Evolutionary conservation across 257 asterid genomes (phyloP).

Genomic region (Salvia splendens): DNA sequence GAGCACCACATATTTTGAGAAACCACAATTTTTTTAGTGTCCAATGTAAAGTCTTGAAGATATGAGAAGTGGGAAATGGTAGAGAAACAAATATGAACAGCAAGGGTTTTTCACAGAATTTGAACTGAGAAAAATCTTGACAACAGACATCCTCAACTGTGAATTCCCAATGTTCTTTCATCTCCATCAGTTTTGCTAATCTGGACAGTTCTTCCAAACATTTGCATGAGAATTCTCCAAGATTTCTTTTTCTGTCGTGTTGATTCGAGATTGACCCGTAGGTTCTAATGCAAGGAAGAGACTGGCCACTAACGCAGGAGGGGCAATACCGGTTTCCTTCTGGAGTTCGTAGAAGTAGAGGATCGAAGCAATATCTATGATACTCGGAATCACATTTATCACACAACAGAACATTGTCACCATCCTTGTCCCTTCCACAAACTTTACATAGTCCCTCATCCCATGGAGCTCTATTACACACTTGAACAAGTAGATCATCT

Average conservation of each 20-base stretch:
- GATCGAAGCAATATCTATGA: conserved; percentile 90
- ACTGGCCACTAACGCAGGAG: conserved; percentile 64
- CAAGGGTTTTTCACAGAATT: no score
- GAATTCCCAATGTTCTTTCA: conserved; percentile 79
- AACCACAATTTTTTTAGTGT: no score
- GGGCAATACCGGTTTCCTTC: conserved; percentile 97
- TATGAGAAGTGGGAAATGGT: no score
- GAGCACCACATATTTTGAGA: no score
- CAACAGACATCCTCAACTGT: conserved; percentile 72
- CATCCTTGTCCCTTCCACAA: conserved; percentile 95
- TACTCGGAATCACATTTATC: conserved; percentile 90
- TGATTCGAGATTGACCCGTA: conserved; percentile 28
- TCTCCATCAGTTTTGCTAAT: conserved; percentile 65
- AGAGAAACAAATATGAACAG: no score
- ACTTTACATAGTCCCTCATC: conserved; percentile 95
- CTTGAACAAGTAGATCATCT: conserved; percentile 57
- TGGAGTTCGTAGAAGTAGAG: conserved; percentile 83
- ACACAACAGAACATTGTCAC: conserved; percentile 80
- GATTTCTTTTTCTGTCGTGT: conserved; percentile 41
- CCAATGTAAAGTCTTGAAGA: no score
- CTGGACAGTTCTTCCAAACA: conserved; percentile 60
- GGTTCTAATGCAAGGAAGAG: conserved; percentile 34
- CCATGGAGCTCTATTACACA: conserved; percentile 88
- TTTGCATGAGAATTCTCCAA: conserved; percentile 48
- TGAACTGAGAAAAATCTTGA: conserved; percentile 21